phyloP scores from a whole-genome alignment of 1,139 yeast genomes.

The Debaryomyces robertsiae region DNA sequence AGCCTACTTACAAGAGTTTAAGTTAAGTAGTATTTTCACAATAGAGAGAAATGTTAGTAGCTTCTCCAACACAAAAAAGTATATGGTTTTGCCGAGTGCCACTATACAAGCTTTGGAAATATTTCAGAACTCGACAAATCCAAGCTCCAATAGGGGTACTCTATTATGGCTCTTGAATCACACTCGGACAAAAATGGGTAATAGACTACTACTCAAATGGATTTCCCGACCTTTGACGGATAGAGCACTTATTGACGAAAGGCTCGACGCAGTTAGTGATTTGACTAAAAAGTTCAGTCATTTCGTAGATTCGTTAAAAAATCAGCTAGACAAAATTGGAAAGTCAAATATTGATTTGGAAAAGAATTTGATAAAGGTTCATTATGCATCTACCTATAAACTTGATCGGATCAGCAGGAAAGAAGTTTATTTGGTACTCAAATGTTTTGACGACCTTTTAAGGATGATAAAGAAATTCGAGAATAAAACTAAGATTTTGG shows the following conservation, averaged over 20 bases:
- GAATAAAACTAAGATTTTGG: constrained; percentile 15
- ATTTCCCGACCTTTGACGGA: constrained; percentile 68
- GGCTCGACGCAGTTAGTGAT: constrained; percentile 68
- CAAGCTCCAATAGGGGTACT: constrained; percentile 59
- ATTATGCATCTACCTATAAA: constrained; percentile 48
- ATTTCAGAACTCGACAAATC: constrained; percentile 63
- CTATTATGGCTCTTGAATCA: constrained; percentile 78
- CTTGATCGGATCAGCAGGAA: constrained; percentile 58
- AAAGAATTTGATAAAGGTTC: constrained; percentile 63
- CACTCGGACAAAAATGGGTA: constrained; percentile 78
- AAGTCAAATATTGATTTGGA: constrained; percentile 58
- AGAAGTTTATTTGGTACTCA: constrained; percentile 65
- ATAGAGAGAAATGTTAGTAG: constrained; percentile 48
- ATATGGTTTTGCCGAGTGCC: constrained; percentile 70
- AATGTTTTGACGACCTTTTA: constrained; percentile 46
- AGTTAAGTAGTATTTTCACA: constrained; percentile 58
- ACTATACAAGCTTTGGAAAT: constrained; percentile 74
- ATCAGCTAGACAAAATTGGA: constrained; percentile 38
- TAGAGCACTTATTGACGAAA: constrained; percentile 50
- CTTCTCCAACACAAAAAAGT: constrained; percentile 50
- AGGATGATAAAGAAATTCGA: constrained; percentile 30
- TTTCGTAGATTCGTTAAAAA: constrained; percentile 54
- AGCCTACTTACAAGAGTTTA: constrained; percentile 62
- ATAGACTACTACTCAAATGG: constrained; percentile 70
- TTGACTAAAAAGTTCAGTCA: constrained; percentile 48